These are phyloP conservation scores for Trematosphaeria pertusa DNA, from an alignment of 2,329 filamentous ascomycete species.

Conservation along the genomic window DNA sequence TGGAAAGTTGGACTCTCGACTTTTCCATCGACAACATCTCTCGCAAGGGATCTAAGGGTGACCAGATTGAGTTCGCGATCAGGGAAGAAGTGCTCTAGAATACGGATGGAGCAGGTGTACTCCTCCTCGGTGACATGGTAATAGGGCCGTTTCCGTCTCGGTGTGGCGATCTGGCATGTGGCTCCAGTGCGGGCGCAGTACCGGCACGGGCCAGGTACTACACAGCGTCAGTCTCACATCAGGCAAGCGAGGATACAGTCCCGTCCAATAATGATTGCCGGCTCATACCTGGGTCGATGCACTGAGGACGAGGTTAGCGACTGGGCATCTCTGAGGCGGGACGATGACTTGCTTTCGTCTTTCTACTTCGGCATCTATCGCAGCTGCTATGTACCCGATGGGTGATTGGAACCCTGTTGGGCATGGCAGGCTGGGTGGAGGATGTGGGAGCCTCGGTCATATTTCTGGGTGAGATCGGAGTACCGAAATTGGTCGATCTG, in stretches of 20 bases:
- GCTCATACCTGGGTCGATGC: slow-evolving; percentile 47
- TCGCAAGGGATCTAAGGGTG: slow-evolving; percentile 41
- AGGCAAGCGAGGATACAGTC: slow-evolving; percentile 9
- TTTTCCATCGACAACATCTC: slow-evolving; percentile 40
- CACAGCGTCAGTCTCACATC: slow-evolving; percentile 24
- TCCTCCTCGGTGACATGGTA: slow-evolving; percentile 51
- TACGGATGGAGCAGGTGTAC: slow-evolving; percentile 47
- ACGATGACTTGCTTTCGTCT: slow-evolving; percentile 42
- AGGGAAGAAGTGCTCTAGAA: slow-evolving; percentile 46
- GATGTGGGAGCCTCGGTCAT: slow-evolving; percentile 35
- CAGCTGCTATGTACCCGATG: slow-evolving; percentile 48
- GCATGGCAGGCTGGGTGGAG: slow-evolving; percentile 5
- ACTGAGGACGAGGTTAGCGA: slow-evolving; percentile 36
- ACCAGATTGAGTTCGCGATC: slow-evolving; percentile 45
- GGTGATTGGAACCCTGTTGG: slow-evolving; percentile 33
- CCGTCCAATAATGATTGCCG: slow-evolving; percentile 1
- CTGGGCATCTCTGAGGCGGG: slow-evolving; percentile 26
- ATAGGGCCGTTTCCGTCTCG: slow-evolving; percentile 45
- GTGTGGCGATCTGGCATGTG: slow-evolving; percentile 44
- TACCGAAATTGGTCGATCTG: slow-evolving; percentile 3
- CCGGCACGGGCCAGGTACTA: slow-evolving; percentile 48
- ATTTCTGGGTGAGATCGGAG: slow-evolving; percentile 13
- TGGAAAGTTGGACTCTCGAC: slow-evolving; percentile 29
- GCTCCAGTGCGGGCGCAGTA: slow-evolving; percentile 48
- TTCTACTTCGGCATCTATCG: slow-evolving; percentile 46